phyloP scores from a whole-genome alignment of 2,329 filamentous ascomycete species.

The Coccinonectria pachysandricola region DNA sequence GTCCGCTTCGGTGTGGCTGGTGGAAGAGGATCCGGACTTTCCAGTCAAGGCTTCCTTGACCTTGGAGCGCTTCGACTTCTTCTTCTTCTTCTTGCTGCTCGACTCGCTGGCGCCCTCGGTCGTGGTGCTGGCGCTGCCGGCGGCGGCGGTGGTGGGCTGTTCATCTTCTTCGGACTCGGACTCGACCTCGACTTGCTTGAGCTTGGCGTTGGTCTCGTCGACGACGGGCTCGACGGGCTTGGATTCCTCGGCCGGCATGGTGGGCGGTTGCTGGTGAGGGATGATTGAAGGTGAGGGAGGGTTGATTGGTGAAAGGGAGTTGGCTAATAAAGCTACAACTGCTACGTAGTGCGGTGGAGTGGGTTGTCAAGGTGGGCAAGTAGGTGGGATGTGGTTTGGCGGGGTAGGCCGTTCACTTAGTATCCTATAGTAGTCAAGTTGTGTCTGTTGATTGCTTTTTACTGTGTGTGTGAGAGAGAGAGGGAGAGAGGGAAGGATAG shows the following conservation, averaged over 20 bases:
- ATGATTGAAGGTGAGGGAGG: no score
- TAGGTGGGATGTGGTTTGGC: no score
- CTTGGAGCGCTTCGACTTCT: conserved; percentile 56
- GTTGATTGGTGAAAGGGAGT: conserved; percentile 1
- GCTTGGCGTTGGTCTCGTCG: conserved; percentile 38
- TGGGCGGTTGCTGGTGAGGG: conserved; percentile 6
- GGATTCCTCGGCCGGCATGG: conserved; percentile 48
- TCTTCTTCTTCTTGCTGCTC: conserved; percentile 48
- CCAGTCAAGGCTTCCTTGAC: conserved; percentile 35
- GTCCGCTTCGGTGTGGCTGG: conserved; percentile 28
- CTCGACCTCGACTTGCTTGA: conserved; percentile 35
- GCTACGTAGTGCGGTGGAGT: no score
- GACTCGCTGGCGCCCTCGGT: conserved; percentile 23
- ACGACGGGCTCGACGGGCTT: conserved; percentile 47
- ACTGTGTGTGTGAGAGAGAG: no score
- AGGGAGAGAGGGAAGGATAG: no score
- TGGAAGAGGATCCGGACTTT: conserved; percentile 18
- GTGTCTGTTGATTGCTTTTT: no score
- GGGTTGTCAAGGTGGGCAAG: no score
- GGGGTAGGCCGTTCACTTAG: no score
- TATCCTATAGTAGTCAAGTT: no score
- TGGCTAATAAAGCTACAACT: no score
- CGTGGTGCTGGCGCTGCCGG: conserved; percentile 19
- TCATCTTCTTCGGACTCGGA: conserved; percentile 33
- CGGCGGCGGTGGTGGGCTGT: conserved; percentile 28